These are phyloP conservation scores for Aphanomyces invadans DNA, from an alignment of 352 stramenopile species.

Conservation along the genomic window DNA sequence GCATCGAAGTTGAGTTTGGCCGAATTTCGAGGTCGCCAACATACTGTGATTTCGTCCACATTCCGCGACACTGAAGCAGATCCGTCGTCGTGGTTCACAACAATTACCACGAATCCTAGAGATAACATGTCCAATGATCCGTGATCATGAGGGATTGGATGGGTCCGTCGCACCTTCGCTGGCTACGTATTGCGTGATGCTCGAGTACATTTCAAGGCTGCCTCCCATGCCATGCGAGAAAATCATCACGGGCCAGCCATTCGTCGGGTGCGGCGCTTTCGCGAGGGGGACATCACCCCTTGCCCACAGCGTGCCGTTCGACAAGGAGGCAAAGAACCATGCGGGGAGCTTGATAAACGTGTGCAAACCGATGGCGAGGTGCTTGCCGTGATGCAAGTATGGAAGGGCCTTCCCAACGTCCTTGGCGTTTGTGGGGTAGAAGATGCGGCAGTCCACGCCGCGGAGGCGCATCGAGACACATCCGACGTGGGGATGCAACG, in stretches of 20 bases:
- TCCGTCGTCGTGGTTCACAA: slow-evolving; percentile 56
- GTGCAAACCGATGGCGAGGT: slow-evolving; percentile 42
- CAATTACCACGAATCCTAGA: slow-evolving; percentile 36
- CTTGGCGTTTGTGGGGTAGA: slow-evolving; percentile 37
- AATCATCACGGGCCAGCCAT: slow-evolving; percentile 44
- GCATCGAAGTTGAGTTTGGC: background rate
- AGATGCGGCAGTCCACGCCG: slow-evolving; percentile 53
- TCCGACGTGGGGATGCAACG: slow-evolving; percentile 27
- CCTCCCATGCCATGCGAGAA: slow-evolving; percentile 58
- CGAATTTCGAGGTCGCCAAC: slow-evolving; percentile 23
- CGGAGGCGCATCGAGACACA: slow-evolving; percentile 34
- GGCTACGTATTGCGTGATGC: slow-evolving; percentile 54
- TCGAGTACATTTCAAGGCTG: slow-evolving; percentile 54
- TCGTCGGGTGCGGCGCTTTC: slow-evolving; percentile 2
- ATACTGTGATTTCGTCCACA: slow-evolving; percentile 25
- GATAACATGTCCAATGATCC: background rate
- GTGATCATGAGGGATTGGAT: background rate
- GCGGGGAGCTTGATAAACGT: slow-evolving; percentile 41
- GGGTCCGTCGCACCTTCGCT: slow-evolving; percentile 33
- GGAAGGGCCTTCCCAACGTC: slow-evolving; percentile 11
- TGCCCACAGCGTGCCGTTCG: slow-evolving; percentile 41
- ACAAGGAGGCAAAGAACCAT: slow-evolving; percentile 49
- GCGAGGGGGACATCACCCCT: slow-evolving; percentile 36
- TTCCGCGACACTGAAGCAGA: slow-evolving; percentile 47
- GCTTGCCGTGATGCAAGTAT: slow-evolving; percentile 47